phyloP scores from a whole-genome alignment of 345 rosid species.

The Gossypium turneri region DNA sequence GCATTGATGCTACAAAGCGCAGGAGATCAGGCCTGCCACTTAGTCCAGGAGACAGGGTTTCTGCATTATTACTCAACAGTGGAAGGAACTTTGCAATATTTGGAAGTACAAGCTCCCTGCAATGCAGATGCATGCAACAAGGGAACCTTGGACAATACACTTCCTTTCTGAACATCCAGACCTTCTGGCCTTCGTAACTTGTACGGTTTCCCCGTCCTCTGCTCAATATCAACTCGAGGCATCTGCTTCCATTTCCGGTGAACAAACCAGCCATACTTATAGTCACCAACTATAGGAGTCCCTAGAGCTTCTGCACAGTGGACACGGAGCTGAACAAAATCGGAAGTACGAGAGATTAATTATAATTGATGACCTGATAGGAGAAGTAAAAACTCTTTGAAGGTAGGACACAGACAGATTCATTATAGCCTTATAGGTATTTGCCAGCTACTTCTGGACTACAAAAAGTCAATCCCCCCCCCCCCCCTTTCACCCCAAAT shows the following conservation, averaged over 20 bases:
- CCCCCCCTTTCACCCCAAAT: not conserved
- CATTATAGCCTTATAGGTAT: not conserved
- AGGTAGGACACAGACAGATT: not conserved
- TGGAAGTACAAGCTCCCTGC: slow-evolving; percentile 82
- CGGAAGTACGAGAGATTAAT: not conserved
- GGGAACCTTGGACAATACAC: slow-evolving; percentile 87
- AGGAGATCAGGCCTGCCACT: slow-evolving; percentile 51
- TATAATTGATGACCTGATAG: not conserved
- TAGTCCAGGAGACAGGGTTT: slow-evolving; percentile 19
- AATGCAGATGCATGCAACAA: slow-evolving; percentile 81
- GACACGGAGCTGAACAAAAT: slow-evolving; percentile 61
- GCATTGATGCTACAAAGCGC: slow-evolving; percentile 77
- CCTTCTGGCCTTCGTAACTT: slow-evolving; percentile 78
- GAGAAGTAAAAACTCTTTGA: not conserved
- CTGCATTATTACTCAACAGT: slow-evolving; percentile 32
- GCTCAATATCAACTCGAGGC: slow-evolving; percentile 66
- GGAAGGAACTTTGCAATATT: slow-evolving; percentile 64
- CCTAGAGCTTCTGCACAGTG: slow-evolving; percentile 97
- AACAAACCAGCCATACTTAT: slow-evolving; percentile 86
- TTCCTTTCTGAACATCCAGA: slow-evolving; percentile 86
- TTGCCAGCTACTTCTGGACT: not conserved
- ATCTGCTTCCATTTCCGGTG: slow-evolving; percentile 85
- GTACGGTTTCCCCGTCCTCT: slow-evolving; percentile 61
- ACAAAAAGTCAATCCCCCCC: not conserved
- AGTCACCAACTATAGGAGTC: slow-evolving; percentile 89